A percentile compares a stretch with the other conserved stretches of the same genome.
These are phyloP conservation scores for Sophora flavescens DNA, from an alignment of 306 rosid genomes.

Conservation along the genomic window DNA sequence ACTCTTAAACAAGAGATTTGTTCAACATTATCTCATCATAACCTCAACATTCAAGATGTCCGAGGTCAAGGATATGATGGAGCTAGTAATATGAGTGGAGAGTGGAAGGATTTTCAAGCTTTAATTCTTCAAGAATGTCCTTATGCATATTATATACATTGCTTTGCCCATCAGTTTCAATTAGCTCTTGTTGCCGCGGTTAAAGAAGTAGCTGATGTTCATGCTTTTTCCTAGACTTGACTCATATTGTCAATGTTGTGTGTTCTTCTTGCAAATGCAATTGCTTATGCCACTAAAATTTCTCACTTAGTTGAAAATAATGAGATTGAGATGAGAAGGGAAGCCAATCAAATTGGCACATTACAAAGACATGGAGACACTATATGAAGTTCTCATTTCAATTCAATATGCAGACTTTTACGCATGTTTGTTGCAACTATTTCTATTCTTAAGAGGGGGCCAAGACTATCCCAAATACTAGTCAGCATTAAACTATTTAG, in stretches of 20 bases:
- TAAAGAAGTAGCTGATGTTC: neutral
- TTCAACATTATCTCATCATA: neutral
- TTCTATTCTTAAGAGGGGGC: neutral
- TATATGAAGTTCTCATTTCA: neutral
- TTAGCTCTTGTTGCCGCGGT: neutral
- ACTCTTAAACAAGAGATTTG: neutral
- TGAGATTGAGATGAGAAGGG: neutral
- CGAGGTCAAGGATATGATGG: no score
- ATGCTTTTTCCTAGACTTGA: neutral
- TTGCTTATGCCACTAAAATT: neutral
- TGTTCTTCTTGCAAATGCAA: neutral
- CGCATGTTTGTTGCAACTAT: neutral
- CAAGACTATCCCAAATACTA: no score
- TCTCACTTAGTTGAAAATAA: no score
- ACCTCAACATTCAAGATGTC: neutral
- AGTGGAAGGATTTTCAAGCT: no score
- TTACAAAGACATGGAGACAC: neutral
- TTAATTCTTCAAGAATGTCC: neutral
- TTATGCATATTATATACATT: slow-evolving; percentile 2
- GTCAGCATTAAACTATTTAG: no score
- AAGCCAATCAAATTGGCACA: neutral
- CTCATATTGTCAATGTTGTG: neutral
- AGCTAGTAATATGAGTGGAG: no score
- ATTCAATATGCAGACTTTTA: neutral
- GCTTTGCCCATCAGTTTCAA: neutral